These are phyloP conservation scores for Pythium dissotocum DNA, from an alignment of 352 stramenopile species.

Conservation along the genomic window DNA sequence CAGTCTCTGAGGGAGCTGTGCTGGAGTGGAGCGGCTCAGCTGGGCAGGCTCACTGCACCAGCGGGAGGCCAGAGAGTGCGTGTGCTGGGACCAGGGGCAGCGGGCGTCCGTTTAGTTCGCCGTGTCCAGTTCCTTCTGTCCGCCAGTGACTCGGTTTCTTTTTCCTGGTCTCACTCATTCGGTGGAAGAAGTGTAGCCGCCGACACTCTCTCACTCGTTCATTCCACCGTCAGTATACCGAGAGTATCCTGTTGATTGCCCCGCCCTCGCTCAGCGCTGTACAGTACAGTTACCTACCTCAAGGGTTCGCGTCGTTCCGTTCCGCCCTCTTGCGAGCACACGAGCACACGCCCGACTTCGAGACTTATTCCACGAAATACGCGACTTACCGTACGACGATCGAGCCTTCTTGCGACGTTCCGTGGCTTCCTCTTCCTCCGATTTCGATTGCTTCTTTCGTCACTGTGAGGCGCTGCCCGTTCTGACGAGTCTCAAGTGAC, in stretches of 20 bases:
- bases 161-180: background rate
- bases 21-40: background rate
- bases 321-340: background rate
- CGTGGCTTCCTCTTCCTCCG: constrained; percentile 3
- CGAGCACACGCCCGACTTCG: background rate
- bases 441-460: background rate
- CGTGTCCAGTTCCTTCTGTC: constrained; percentile 8
- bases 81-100: background rate
- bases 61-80: constrained; percentile 3
- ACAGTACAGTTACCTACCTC: background rate
- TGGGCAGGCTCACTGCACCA: background rate
- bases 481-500: background rate
- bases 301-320: background rate
- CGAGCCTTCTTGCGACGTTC: constrained; percentile 2
- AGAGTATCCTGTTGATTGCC: background rate
- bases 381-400: background rate
- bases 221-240: background rate
- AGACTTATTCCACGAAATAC: constrained; percentile 2
- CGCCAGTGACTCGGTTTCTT: background rate
- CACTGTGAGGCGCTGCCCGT: background rate
- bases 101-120: background rate
- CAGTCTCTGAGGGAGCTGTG: background rate
- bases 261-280: background rate
- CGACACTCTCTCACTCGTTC: too few species aligned
- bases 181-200: constrained; percentile 5